Evolutionary conservation across 1,284 basidiomycete species (phyloP), one percentile per base, ranked within the genome.

Genomic region (Crepidotus sp.): DNA sequence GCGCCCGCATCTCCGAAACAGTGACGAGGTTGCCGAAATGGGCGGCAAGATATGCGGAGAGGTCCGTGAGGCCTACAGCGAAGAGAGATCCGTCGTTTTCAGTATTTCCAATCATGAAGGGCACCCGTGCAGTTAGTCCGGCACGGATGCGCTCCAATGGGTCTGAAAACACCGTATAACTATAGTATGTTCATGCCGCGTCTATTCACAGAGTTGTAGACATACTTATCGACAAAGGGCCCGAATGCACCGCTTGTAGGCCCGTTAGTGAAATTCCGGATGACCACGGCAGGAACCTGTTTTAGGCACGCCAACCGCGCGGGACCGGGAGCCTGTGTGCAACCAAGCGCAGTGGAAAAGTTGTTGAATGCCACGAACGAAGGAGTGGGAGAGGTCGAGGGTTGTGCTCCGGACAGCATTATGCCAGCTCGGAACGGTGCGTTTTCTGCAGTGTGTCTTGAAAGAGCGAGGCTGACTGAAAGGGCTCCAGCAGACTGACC

Each of bases 401-500:
- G 15, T 2, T 30, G 22, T 10, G 33, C n/a, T 3, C 42, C 46
- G 2, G 46, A 46, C 1, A 52, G 25, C 41, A 49, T 34, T 24
- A 53, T 51, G 3, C 41, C 53, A 2, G 46, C 50, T n/a, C 45
- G 41, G 46, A 54, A 54, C 5, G 52, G 49, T 15, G 46, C 48
- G 5, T 30, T 14, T 2, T 6, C 27, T 2, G 46, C 32, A 11
- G 44, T n/a, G 30, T 53, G 48, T 5, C 50, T 41, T 6, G 22
- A 21, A 30, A 53, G 29, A 8, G 48, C 36, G 2, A 21, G 19
- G 18, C 46, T 35, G 9, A 55, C 54, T 13, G 52, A 53, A 15
- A 19, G 25, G 3, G 43, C 25, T 2, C 56, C 56, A 7, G 54
- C 56, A 32, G 52, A 54, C 46, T 56, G 45, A 4, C 56, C 45